A percentile compares a stretch with the other conserved stretches of the same genome.
Evolutionary conservation across 1,284 basidiomycete species (phyloP).

Genomic region (Trichosporon coremiiforme): DNA sequence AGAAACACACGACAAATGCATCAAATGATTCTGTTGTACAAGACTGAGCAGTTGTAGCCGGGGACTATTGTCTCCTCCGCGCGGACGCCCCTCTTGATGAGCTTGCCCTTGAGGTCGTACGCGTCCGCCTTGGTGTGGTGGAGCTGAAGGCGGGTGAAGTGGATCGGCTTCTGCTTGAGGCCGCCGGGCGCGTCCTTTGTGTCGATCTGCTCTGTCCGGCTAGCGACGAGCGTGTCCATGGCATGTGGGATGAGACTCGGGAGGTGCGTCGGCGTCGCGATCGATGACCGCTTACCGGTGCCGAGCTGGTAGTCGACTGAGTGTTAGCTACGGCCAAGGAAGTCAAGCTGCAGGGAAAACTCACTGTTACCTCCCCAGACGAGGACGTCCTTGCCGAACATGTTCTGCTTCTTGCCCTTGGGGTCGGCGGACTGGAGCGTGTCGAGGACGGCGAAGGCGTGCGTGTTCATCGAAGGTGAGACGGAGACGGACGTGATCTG

Average conservation of each 20-base stretch:
- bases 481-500: constrained; percentile 64
- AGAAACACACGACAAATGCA: neutral
- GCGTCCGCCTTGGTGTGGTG: constrained; percentile 58
- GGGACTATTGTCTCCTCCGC: constrained; percentile 70
- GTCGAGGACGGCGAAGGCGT: constrained; percentile 75
- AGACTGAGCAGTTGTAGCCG: constrained; percentile 63
- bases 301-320: constrained; percentile 74
- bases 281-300: constrained; percentile 75
- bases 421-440: constrained; percentile 62
- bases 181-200: constrained; percentile 44
- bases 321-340: constrained; percentile 32
- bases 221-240: constrained; percentile 43
- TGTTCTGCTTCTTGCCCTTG: constrained; percentile 48
- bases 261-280: constrained; percentile 67
- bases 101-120: constrained; percentile 66
- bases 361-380: constrained; percentile 59
- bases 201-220: constrained; percentile 63
- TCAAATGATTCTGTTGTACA: constrained; percentile 69
- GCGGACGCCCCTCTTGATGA: constrained; percentile 67
- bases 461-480: constrained; percentile 73
- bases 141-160: constrained; percentile 57
- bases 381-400: constrained; percentile 61
- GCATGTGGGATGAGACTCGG: constrained; percentile 59
- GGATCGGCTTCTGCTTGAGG: constrained; percentile 52
- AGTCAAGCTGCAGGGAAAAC: constrained; percentile 32